Percentiles rank a stretch among this genome's conserved stretches.
Conservation (phyloP, 78 protist genomes). For the Planoprotostelium fungivorum region DNA sequence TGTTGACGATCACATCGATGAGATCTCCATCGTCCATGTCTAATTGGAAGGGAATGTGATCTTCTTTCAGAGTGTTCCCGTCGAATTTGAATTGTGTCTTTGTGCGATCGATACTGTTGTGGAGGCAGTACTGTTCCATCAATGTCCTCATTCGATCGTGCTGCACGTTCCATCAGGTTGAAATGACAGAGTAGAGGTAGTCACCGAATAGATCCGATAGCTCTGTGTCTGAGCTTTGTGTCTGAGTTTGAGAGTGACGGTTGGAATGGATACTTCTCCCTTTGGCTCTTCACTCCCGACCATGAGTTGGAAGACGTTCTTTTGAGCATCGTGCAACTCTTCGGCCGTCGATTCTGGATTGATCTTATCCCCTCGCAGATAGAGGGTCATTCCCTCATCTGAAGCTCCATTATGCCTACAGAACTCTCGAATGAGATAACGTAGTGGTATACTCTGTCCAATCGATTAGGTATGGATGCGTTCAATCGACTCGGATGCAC, state of each 20-base stretch:
- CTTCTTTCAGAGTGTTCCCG: background rate
- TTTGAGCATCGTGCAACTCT: background rate
- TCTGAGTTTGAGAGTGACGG: background rate
- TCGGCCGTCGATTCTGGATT: background rate
- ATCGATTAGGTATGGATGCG: no score
- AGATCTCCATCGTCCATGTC: background rate
- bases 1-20: background rate
- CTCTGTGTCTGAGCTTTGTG: background rate
- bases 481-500: no score
- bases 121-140: background rate
- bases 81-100: background rate
- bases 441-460: background rate
- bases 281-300: background rate
- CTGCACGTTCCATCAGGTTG: background rate
- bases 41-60: background rate
- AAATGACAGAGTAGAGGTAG: background rate
- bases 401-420: background rate
- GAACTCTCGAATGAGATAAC: background rate
- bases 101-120: background rate
- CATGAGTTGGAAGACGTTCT: background rate
- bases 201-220: background rate
- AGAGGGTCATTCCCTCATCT: background rate
- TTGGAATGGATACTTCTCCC: background rate
- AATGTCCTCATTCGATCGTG: background rate
- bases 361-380: background rate